phyloP scores from a whole-genome alignment of 352 stramenopile genomes.

The Pythium myriotylum region DNA sequence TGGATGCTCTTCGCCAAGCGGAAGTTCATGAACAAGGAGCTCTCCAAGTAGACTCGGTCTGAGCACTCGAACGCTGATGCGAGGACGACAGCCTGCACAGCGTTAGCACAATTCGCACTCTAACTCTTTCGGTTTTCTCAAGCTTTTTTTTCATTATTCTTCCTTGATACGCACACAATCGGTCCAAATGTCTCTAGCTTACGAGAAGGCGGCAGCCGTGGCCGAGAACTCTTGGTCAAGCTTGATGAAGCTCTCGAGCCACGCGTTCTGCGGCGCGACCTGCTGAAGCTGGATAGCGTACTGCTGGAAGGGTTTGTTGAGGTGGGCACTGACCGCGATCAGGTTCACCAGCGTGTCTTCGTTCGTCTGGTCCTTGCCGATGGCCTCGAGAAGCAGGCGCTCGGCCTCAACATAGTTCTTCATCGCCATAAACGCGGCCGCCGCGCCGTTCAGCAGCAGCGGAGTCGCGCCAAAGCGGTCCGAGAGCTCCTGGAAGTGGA shows the following conservation, averaged over 20 bases:
- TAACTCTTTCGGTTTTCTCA: too few relatives aligned
- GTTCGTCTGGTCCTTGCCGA: constrained; percentile 84
- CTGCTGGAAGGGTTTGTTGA: constrained; percentile 85
- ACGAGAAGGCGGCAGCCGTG: constrained; percentile 72
- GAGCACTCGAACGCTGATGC: too few relatives aligned
- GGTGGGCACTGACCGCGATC: constrained; percentile 88
- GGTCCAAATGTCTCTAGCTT: constrained; percentile 13
- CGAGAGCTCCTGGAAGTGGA: constrained; percentile 93
- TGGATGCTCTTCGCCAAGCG: constrained; percentile 94
- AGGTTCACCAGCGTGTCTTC: constrained; percentile 95
- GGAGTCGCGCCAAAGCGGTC: constrained; percentile 94
- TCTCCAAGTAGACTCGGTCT: constrained; percentile 35
- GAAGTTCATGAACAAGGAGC: constrained; percentile 96
- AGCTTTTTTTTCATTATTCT: constrained; percentile 5
- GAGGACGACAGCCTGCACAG: too few relatives aligned
- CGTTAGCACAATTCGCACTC: too few relatives aligned
- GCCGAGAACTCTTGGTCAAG: constrained; percentile 71
- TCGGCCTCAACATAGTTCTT: constrained; percentile 92
- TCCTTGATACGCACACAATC: neutral
- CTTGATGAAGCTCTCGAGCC: constrained; percentile 68
- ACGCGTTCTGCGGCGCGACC: constrained; percentile 67
- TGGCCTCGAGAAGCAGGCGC: constrained; percentile 83
- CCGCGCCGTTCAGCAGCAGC: constrained; percentile 92
- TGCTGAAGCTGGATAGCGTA: constrained; percentile 84
- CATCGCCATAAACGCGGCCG: constrained; percentile 90